A percentile compares a stretch with the other conserved stretches of the same genome.
These are phyloP conservation scores for Sporothrix sp. DNA, from an alignment of 2,329 filamentous ascomycete genomes.

Conservation along the genomic window DNA sequence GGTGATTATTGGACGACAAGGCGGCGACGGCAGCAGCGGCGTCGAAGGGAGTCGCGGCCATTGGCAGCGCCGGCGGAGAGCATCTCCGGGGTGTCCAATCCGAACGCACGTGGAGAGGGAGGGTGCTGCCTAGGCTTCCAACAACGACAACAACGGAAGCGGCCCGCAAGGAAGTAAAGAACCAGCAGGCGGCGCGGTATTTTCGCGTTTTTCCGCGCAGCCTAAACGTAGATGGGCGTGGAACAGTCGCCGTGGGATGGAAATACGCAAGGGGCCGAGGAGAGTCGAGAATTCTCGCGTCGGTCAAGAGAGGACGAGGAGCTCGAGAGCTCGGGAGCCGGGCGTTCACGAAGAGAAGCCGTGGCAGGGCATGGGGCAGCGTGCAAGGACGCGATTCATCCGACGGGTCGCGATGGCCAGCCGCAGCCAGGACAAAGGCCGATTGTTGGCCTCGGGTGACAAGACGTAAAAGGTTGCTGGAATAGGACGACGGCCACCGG, in stretches of 20 bases:
- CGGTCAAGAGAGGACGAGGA: background rate
- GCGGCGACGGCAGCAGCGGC: constrained; percentile 28
- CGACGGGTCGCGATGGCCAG: background rate
- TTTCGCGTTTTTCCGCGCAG: background rate
- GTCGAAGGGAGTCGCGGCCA: constrained; percentile 44
- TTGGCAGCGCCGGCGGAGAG: constrained; percentile 29
- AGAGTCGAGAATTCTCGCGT: background rate
- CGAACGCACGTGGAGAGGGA: too few species aligned
- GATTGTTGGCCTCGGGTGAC: background rate
- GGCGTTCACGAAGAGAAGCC: background rate
- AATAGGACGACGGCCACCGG: background rate
- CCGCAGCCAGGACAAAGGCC: background rate
- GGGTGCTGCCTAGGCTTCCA: constrained; percentile 1
- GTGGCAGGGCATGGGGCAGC: constrained; percentile 3
- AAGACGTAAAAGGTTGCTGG: background rate
- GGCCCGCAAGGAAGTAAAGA: background rate
- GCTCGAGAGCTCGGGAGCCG: too few species aligned
- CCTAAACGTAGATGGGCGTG: too few species aligned
- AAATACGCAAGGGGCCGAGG: too few species aligned
- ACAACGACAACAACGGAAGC: background rate
- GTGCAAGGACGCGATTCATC: background rate
- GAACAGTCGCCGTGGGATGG: too few species aligned
- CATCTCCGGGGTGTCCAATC: constrained; percentile 15
- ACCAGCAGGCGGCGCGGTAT: background rate
- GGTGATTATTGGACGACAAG: background rate